Evolutionary conservation across 148 eudicot genomes (phyloP).

Genomic region (Arctostaphylos glauca): DNA sequence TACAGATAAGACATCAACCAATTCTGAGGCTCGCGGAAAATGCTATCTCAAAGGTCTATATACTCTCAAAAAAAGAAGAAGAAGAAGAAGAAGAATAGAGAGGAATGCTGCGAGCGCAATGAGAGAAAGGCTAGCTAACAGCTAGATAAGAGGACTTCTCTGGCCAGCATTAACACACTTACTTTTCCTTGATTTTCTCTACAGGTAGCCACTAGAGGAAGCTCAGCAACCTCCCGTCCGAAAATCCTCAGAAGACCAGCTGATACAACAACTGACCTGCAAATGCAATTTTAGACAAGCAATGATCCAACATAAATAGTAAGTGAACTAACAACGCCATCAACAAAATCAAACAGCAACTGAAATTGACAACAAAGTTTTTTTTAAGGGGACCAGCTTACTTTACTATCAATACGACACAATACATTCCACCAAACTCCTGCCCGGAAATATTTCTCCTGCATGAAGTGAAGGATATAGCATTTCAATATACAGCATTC

Average conservation of each 20-base stretch:
- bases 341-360: not conserved
- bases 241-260: constrained; percentile 90
- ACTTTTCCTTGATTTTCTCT: constrained; percentile 88
- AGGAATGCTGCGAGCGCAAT: not conserved
- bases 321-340: not conserved
- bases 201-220: constrained; percentile 94
- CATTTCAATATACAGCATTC: not conserved
- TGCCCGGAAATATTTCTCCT: constrained; percentile 98
- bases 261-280: constrained; percentile 82
- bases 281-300: not conserved
- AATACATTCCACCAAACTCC: constrained; percentile 95
- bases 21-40: constrained; percentile 5
- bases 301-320: not conserved
- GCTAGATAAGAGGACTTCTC: not conserved
- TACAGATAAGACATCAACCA: constrained; percentile 13
- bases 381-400: constrained; percentile 30
- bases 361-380: too few relatives aligned
- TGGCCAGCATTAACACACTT: constrained; percentile 17
- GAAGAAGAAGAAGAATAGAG: not conserved
- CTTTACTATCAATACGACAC: constrained; percentile 75
- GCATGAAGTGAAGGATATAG: constrained; percentile 23
- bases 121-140: not conserved
- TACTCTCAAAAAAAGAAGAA: not conserved
- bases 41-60: not conserved
- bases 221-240: constrained; percentile 88